These are phyloP conservation scores for Erythrophleum fordii DNA, from an alignment of 306 rosid genomes.

Conservation along the genomic window DNA sequence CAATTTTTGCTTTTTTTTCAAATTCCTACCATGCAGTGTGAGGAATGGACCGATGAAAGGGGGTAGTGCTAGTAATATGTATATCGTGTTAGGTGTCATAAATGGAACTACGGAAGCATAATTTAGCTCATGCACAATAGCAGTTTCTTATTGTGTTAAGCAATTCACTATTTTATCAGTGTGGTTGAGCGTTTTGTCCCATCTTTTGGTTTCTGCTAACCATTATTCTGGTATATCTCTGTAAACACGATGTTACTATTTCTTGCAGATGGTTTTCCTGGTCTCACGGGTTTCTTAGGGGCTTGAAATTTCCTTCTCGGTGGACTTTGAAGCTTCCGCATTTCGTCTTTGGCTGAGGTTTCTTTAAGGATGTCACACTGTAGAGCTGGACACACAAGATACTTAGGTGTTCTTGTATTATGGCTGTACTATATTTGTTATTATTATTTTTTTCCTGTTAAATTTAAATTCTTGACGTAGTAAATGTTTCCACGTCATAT, in stretches of 20 bases:
- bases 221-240: conserved; percentile 15
- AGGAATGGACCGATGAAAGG: neutral
- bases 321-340: conserved; percentile 31
- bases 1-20: conserved; percentile 7
- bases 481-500: conserved; percentile 38
- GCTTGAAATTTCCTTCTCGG: conserved; percentile 21
- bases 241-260: conserved; percentile 1
- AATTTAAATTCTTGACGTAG: conserved; percentile 32
- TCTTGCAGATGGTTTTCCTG: conserved; percentile 53
- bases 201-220: neutral
- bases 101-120: neutral
- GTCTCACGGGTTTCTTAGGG: conserved; percentile 32
- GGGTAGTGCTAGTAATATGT: neutral
- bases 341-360: conserved; percentile 39
- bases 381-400: conserved; percentile 41
- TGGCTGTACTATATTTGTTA: conserved; percentile 46
- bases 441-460: conserved; percentile 29
- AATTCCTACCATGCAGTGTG: conserved; percentile 12
- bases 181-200: conserved; percentile 7
- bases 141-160: neutral
- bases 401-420: conserved; percentile 45
- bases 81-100: neutral
- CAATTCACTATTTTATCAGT: conserved; percentile 7
- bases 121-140: neutral
- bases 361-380: conserved; percentile 36